Conservation (phyloP, 257 asterid species). For the Osmanthus fragrans region DNA sequence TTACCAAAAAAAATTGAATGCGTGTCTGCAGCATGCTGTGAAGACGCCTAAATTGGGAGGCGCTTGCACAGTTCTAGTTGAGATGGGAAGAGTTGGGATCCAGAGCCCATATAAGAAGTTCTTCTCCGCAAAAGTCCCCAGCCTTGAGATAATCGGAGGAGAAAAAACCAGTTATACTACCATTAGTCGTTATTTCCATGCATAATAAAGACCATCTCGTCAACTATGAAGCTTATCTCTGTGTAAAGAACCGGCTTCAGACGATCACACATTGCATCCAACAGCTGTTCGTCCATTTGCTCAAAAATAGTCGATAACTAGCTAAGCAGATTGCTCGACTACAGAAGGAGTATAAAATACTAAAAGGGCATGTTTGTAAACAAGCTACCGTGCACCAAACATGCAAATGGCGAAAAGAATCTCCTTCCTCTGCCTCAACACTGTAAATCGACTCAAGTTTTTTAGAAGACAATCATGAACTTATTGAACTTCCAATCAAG, state of each 20-base stretch:
- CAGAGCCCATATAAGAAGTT: slow-evolving; percentile 53
- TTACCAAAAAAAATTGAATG: too few relatives aligned
- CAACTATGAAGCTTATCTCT: slow-evolving; percentile 45
- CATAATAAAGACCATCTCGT: slow-evolving; percentile 71
- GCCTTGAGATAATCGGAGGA: slow-evolving; percentile 48
- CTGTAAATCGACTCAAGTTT: too few relatives aligned
- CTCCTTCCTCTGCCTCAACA: too few relatives aligned
- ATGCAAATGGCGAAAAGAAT: too few relatives aligned
- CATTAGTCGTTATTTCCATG: slow-evolving; percentile 59
- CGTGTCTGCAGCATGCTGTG: too few relatives aligned
- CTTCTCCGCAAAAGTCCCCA: slow-evolving; percentile 58
- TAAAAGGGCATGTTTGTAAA: neutral
- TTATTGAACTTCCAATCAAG: neutral
- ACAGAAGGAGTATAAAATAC: neutral
- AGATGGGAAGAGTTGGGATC: slow-evolving; percentile 52
- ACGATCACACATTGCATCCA: slow-evolving; percentile 54
- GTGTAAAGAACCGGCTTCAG: slow-evolving; percentile 57
- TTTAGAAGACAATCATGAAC: neutral
- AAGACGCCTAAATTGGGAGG: slow-evolving; percentile 43
- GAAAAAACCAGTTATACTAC: slow-evolving; percentile 60
- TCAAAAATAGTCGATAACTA: slow-evolving; percentile 27
- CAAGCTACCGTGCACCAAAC: too few relatives aligned
- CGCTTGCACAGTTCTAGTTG: slow-evolving; percentile 51
- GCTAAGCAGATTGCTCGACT: neutral
- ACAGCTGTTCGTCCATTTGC: slow-evolving; percentile 58